phyloP scores from a whole-genome alignment of 352 stramenopile species.

The Pythium aristosporum region DNA sequence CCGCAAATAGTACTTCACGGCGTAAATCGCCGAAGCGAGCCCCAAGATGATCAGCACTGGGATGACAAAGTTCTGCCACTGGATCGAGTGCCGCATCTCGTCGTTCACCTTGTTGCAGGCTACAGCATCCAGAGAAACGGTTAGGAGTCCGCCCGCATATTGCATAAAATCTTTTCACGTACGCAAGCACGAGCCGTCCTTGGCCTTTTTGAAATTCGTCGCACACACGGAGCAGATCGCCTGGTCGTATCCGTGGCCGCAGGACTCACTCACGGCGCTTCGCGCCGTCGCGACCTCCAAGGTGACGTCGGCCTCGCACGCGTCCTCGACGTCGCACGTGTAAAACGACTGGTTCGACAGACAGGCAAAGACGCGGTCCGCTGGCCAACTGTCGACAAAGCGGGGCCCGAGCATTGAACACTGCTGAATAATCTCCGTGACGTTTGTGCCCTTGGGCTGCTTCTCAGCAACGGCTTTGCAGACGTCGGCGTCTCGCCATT shows the following conservation, averaged over 20 bases:
- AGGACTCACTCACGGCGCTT: conserved; percentile 33
- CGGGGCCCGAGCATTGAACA: conserved; percentile 32
- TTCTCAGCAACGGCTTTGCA: conserved; percentile 38
- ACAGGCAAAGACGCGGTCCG: conserved; percentile 61
- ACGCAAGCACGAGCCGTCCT: conserved; percentile 59
- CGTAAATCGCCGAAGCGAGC: conserved; percentile 32
- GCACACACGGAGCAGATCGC: conserved; percentile 71
- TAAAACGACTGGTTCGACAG: conserved; percentile 60
- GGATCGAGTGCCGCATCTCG: conserved; percentile 45
- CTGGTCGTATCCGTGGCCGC: conserved; percentile 49
- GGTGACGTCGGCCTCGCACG: conserved; percentile 52
- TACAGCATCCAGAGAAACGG: conserved; percentile 16
- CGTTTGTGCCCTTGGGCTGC: conserved; percentile 3
- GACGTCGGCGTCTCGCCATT: conserved; percentile 49
- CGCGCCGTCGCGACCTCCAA: conserved; percentile 28
- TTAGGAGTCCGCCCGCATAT: background rate
- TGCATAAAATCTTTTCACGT: conserved; percentile 19
- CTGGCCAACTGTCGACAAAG: conserved; percentile 58
- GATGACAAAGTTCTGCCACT: conserved; percentile 77
- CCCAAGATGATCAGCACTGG: conserved; percentile 47
- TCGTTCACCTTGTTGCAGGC: conserved; percentile 54
- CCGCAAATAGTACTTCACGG: conserved; percentile 49
- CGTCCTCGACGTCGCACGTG: conserved; percentile 51
- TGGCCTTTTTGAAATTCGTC: conserved; percentile 48
- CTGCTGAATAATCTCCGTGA: conserved; percentile 41